Evolutionary conservation across 108 stramenopile species (phyloP).

Genomic region (Nitzschia inconspicua): DNA sequence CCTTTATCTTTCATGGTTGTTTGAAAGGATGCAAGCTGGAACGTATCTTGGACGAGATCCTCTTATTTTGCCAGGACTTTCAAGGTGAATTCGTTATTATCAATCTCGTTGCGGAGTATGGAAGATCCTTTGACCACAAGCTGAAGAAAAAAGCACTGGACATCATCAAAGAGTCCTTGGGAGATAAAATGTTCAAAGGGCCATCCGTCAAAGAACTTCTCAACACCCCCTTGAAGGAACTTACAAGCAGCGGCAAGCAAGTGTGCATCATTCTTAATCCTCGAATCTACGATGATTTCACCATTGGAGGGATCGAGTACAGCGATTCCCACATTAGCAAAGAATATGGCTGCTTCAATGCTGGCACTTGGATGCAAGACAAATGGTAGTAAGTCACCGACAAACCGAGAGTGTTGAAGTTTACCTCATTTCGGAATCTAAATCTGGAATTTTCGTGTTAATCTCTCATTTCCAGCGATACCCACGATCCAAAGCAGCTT

Average conservation of each 20-base stretch:
- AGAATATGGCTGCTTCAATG: slow-evolving; percentile 34
- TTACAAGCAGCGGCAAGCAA: slow-evolving; percentile 20
- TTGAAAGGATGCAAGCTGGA: slow-evolving; percentile 41
- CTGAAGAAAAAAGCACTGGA: slow-evolving; percentile 37
- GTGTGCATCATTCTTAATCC: slow-evolving; percentile 33
- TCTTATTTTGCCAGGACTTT: slow-evolving; percentile 42
- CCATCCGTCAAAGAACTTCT: slow-evolving; percentile 16
- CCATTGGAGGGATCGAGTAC: slow-evolving; percentile 23
- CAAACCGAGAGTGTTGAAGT: not conserved
- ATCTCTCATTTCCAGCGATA: slow-evolving; percentile 23
- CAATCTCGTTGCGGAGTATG: slow-evolving; percentile 42
- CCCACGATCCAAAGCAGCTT: slow-evolving; percentile 32
- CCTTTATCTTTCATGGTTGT: slow-evolving; percentile 50
- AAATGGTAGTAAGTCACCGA: slow-evolving; percentile 44
- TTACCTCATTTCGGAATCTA: not conserved
- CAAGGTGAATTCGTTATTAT: slow-evolving; percentile 54
- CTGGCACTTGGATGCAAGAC: slow-evolving; percentile 30
- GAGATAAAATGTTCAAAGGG: slow-evolving; percentile 25
- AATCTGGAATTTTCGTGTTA: not conserved
- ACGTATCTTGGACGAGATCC: slow-evolving; percentile 45
- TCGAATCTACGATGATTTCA: slow-evolving; percentile 38
- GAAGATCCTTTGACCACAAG: slow-evolving; percentile 27
- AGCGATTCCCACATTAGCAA: slow-evolving; percentile 18
- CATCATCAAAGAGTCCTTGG: slow-evolving; percentile 26
- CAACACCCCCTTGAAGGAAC: slow-evolving; percentile 24